Conservation (phyloP, 345 rosid species). For the Syzygium jambos region DNA sequence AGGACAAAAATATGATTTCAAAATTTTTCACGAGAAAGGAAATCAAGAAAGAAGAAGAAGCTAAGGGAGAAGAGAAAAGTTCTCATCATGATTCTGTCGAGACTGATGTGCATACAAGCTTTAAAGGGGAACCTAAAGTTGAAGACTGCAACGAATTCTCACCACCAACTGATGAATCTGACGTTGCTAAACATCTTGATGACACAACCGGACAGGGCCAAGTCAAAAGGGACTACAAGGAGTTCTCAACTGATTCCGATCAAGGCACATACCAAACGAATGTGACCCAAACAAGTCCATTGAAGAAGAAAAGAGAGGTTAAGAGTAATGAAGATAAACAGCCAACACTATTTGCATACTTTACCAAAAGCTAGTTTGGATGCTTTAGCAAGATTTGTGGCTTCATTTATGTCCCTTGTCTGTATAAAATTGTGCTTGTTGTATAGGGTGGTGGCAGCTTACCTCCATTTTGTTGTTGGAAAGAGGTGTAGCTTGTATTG, state of each 20-base stretch:
- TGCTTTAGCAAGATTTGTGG: background rate
- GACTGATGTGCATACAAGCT: background rate
- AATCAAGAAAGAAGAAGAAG: constrained; percentile 29
- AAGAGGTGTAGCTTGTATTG: background rate
- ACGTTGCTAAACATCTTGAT: background rate
- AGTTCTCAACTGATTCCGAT: constrained; percentile 21
- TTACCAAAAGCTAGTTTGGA: constrained; percentile 25
- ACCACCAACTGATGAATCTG: constrained; percentile 6
- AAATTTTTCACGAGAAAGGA: constrained; percentile 57
- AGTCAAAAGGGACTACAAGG: constrained; percentile 36
- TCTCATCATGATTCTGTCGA: constrained; percentile 1
- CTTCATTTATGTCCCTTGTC: background rate
- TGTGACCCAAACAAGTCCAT: constrained; percentile 9
- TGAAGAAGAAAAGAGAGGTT: constrained; percentile 31
- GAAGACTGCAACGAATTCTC: constrained; percentile 2
- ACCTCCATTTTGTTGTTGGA: background rate
- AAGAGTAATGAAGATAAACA: constrained; percentile 39
- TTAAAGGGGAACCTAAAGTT: constrained; percentile 20
- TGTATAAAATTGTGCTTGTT: background rate
- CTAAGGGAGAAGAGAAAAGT: constrained; percentile 11
- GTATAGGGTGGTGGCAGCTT: background rate
- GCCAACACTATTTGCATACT: constrained; percentile 58
- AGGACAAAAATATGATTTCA: constrained; percentile 50
- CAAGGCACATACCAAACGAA: constrained; percentile 6
- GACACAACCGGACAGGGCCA: constrained; percentile 13